These are phyloP conservation scores for Cyberlindnera euphorbiiphila DNA, from an alignment of 805 yeast genomes.

Conservation along the genomic window DNA sequence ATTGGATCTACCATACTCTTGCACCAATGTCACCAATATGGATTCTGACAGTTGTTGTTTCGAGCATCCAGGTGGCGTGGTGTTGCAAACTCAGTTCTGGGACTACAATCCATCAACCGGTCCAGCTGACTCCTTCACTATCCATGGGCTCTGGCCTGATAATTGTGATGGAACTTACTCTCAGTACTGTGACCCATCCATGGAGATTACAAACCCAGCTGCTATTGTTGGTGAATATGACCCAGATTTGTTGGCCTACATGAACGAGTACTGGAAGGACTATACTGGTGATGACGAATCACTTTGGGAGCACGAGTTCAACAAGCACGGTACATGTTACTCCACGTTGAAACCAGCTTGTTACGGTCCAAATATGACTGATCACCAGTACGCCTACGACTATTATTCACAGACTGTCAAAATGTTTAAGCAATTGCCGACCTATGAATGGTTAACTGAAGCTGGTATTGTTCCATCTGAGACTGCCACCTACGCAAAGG, in stretches of 20 bases:
- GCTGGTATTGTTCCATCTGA: conserved; percentile 71
- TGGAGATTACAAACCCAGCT: conserved; percentile 50
- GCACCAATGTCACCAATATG: conserved; percentile 51
- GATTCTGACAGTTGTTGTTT: conserved; percentile 68
- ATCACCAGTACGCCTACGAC: conserved; percentile 52
- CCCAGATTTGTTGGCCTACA: conserved; percentile 46
- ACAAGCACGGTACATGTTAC: conserved; percentile 93
- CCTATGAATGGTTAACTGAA: conserved; percentile 58
- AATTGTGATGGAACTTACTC: conserved; percentile 78
- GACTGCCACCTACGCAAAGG: conserved; percentile 50
- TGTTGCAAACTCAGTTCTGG: conserved; percentile 91
- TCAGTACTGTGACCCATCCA: conserved; percentile 67
- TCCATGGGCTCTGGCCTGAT: conserved; percentile 90
- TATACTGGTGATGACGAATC: conserved; percentile 61
- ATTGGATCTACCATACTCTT: conserved; percentile 52
- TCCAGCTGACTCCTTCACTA: conserved; percentile 65
- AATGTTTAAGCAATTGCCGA: conserved; percentile 56
- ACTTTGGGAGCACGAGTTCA: conserved; percentile 89
- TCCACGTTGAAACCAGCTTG: conserved; percentile 73
- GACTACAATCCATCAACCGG: conserved; percentile 76
- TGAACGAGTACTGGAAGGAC: conserved; percentile 71
- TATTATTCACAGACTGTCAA: conserved; percentile 60
- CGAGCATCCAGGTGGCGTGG: conserved; percentile 81
- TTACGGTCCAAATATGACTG: conserved; percentile 37
- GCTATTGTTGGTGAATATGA: conserved; percentile 41